A percentile compares a stretch with the other conserved stretches of the same genome.
Conservation (phyloP, 805 yeast genomes). For the Jamesozyma rosinii region DNA sequence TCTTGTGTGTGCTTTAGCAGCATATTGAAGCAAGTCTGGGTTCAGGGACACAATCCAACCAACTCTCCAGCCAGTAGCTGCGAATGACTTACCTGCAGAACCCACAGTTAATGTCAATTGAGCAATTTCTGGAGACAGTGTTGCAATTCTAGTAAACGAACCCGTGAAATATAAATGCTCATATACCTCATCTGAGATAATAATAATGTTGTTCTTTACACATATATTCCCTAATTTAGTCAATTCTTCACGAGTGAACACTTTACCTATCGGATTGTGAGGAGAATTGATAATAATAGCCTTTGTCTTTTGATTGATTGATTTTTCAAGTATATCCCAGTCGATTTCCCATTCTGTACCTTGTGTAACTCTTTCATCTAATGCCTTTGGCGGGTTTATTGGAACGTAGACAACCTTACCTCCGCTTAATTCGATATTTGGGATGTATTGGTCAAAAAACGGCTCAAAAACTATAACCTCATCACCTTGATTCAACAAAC, state of each 20-base stretch:
- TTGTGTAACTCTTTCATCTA: conserved; percentile 50
- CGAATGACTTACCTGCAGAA: conserved; percentile 94
- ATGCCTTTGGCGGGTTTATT: conserved; percentile 71
- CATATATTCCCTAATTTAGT: conserved; percentile 69
- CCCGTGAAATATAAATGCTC: conserved; percentile 73
- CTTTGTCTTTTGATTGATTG: conserved; percentile 69
- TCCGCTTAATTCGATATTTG: conserved; percentile 89
- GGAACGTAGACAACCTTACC: conserved; percentile 85
- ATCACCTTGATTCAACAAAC: conserved; percentile 77
- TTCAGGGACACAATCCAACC: conserved; percentile 87
- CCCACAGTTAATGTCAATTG: conserved; percentile 83
- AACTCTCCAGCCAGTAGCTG: conserved; percentile 98
- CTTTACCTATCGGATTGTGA: conserved; percentile 93
- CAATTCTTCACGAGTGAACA: conserved; percentile 70
- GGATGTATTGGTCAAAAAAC: conserved; percentile 91
- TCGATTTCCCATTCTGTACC: conserved; percentile 87
- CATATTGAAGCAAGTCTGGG: conserved; percentile 70
- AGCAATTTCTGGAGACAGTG: conserved; percentile 68
- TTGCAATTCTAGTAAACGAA: conserved; percentile 73
- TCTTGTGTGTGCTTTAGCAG: conserved; percentile 83
- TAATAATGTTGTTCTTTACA: conserved; percentile 70
- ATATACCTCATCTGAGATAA: conserved; percentile 90
- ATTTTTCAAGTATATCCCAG: conserved; percentile 62
- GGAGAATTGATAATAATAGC: conserved; percentile 87
- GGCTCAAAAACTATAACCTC: conserved; percentile 96